A percentile compares a stretch with the other conserved stretches of the same genome.
phyloP scores from a whole-genome alignment of 2,329 filamentous ascomycete genomes.

The Colletotrichum sp. region DNA sequence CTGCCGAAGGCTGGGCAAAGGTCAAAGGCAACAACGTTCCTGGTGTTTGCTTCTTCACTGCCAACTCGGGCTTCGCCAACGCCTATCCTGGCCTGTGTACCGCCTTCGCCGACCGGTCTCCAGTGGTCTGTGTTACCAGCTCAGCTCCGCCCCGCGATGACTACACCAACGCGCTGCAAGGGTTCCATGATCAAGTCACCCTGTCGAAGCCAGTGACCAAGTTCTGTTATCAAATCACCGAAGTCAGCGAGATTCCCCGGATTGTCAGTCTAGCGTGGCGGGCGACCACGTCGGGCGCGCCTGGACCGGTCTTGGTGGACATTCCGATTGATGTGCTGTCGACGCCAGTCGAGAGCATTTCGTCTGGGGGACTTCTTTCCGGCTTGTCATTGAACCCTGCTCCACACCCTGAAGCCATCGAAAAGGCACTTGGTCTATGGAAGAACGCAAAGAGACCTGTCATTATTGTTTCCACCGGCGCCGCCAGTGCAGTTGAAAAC shows the following conservation, averaged over 20 bases:
- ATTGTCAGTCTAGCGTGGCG: conserved; percentile 4
- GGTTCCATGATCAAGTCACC: conserved; percentile 5
- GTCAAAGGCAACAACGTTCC: not conserved
- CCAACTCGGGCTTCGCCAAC: conserved; percentile 7
- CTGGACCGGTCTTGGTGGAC: conserved; percentile 3
- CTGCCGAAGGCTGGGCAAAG: conserved; percentile 7
- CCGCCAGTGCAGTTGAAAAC: not conserved
- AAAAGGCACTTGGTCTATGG: not conserved
- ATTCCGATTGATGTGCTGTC: conserved; percentile 1
- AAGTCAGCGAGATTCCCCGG: not conserved
- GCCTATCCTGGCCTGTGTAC: not conserved
- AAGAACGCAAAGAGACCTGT: not conserved
- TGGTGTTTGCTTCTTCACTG: conserved; percentile 1
- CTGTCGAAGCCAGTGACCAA: conserved; percentile 2
- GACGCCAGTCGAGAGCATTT: not conserved
- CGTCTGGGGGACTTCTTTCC: not conserved
- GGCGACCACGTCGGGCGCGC: not conserved
- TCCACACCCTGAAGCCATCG: not conserved
- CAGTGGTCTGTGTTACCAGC: conserved; percentile 5
- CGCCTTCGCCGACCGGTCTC: conserved; percentile 1
- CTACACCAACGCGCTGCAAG: conserved; percentile 3
- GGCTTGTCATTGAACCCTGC: not conserved
- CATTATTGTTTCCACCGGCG: not conserved
- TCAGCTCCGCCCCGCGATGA: not conserved
- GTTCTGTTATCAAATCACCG: not conserved